phyloP scores from a whole-genome alignment of 768 basidiomycete species.

The Pleurotus cornucopiae region DNA sequence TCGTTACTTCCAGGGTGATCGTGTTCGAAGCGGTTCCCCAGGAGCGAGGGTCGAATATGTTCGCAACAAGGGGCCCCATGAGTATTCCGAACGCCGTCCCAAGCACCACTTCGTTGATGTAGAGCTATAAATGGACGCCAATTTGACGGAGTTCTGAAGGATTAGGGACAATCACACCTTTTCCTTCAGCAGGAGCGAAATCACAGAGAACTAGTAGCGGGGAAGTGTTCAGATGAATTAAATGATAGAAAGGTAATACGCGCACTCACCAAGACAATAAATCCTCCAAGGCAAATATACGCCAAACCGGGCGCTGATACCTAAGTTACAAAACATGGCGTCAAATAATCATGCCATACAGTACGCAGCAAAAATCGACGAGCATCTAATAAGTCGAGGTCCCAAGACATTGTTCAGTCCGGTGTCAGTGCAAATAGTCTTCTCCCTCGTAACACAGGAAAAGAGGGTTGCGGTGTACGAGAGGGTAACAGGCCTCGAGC shows the following conservation, averaged over 20 bases:
- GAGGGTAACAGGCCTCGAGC: no score
- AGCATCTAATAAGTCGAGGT: no score
- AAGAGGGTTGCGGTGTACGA: no score
- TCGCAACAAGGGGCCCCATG: constrained; percentile 70
- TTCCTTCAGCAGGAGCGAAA: constrained; percentile 61
- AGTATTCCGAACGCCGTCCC: constrained; percentile 69
- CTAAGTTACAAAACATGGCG: constrained; percentile 25
- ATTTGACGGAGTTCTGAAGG: not conserved
- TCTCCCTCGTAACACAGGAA: no score
- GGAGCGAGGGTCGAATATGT: constrained; percentile 69
- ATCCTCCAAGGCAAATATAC: constrained; percentile 61
- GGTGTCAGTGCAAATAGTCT: no score
- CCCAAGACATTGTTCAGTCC: no score
- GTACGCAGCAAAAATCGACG: no score
- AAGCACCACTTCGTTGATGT: constrained; percentile 91
- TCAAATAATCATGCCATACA: no score
- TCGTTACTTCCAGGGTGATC: constrained; percentile 84
- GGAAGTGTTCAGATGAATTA: not conserved
- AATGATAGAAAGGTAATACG: not conserved
- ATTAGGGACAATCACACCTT: constrained; percentile 38
- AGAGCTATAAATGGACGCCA: constrained; percentile 43
- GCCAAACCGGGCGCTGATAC: constrained; percentile 48
- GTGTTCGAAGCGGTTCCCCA: constrained; percentile 55
- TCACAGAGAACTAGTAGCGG: constrained; percentile 67
- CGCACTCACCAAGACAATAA: constrained; percentile 32